Percentiles rank a stretch among this genome's conserved stretches.
These are phyloP conservation scores for Dactylis glomerata DNA, from an alignment of 176 grass and related monocot genomes.

Conservation along the genomic window DNA sequence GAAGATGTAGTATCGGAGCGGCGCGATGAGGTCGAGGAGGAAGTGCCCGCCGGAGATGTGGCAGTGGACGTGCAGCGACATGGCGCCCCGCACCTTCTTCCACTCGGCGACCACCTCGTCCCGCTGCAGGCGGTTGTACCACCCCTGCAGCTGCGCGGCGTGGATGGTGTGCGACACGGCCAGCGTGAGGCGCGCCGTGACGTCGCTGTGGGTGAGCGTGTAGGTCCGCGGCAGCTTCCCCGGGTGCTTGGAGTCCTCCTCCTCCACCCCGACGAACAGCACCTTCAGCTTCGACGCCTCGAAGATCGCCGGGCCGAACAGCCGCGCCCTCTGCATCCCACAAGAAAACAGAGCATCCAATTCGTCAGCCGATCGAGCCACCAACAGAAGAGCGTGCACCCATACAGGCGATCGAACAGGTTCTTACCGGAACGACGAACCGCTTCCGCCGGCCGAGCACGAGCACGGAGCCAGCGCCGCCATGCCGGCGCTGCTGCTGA, in stretches of 20 bases:
- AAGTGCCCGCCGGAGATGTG: conserved; percentile 96
- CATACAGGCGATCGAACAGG: not conserved
- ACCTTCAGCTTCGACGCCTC: conserved; percentile 99
- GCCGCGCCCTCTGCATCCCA: conserved; percentile 55
- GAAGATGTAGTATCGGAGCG: conserved; percentile 92
- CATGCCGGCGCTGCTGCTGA: conserved; percentile 26
- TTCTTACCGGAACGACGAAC: conserved; percentile 43
- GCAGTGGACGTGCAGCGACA: conserved; percentile 99
- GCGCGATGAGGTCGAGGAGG: conserved; percentile 93
- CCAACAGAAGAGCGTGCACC: not conserved
- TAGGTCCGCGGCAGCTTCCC: conserved; percentile 66
- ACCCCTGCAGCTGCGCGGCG: conserved; percentile 85
- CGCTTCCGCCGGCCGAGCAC: conserved; percentile 23
- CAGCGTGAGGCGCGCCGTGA: conserved; percentile 80
- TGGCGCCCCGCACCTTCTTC: conserved; percentile 73
- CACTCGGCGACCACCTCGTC: conserved; percentile 98
- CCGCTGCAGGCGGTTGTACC: conserved; percentile 91
- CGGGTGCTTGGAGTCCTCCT: conserved; percentile 43
- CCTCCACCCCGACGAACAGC: conserved; percentile 69
- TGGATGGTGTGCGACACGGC: conserved; percentile 83
- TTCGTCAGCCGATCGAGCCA: not conserved
- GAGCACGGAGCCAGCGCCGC: conserved; percentile 7
- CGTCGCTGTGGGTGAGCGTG: conserved; percentile 98
- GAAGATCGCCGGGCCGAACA: conserved; percentile 91
- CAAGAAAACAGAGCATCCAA: not conserved